phyloP scores from a whole-genome alignment of 2,329 filamentous ascomycete species.

The Xylaria sp. region DNA sequence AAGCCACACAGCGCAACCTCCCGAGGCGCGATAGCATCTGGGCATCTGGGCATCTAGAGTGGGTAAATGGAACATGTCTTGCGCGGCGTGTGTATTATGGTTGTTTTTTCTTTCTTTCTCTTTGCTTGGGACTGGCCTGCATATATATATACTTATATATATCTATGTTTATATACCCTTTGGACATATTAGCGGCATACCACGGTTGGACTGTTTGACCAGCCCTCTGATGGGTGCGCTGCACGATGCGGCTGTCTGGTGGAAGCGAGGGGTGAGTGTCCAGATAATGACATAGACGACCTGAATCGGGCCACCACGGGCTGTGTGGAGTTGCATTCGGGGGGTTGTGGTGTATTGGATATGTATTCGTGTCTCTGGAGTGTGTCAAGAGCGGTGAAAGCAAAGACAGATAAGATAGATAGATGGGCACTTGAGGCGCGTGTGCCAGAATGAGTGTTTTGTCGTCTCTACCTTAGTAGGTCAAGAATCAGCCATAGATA shows the following conservation, averaged over 20 bases:
- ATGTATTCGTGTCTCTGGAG: constrained; percentile 24
- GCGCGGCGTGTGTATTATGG: constrained; percentile 10
- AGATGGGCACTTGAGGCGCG: not conserved
- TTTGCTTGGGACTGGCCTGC: constrained; percentile 13
- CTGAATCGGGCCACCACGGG: not conserved
- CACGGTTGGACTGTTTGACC: not conserved
- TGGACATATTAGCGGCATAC: not conserved
- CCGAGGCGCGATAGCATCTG: not conserved
- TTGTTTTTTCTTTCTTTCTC: not conserved
- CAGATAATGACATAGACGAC: not conserved
- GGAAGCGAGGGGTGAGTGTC: not conserved
- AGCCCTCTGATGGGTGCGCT: not conserved
- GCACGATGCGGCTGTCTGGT: not conserved
- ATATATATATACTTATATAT: too few species aligned
- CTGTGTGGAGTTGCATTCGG: not conserved
- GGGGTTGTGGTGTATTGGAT: not conserved
- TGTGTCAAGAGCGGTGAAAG: constrained; percentile 29
- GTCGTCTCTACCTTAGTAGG: too few species aligned
- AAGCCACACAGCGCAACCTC: not conserved
- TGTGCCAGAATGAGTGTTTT: not conserved
- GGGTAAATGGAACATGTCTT: not conserved
- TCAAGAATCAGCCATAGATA: too few species aligned
- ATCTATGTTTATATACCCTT: constrained; percentile 23
- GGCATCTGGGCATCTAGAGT: not conserved
- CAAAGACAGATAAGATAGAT: too few species aligned